Percentiles rank a stretch among this genome's conserved stretches.
Conservation (phyloP, 164 flowering plant genomes). For the Cinnamomum micranthum region DNA sequence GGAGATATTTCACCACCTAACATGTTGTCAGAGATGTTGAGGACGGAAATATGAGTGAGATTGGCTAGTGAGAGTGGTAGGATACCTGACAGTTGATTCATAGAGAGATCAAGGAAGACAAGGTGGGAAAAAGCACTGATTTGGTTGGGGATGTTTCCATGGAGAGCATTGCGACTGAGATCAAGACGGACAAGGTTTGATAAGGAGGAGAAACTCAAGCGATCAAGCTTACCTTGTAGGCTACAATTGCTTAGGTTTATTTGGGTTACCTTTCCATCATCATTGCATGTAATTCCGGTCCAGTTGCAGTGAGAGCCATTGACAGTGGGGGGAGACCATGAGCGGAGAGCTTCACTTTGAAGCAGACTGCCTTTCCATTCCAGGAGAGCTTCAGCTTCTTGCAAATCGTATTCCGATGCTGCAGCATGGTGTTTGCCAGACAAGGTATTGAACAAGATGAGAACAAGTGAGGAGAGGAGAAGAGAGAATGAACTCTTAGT, state of each 20-base stretch:
- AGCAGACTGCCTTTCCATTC: constrained; percentile 1
- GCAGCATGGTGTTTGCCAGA: no score
- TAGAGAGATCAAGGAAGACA: constrained; percentile 20
- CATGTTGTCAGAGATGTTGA: constrained; percentile 18
- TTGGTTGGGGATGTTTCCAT: constrained; percentile 16
- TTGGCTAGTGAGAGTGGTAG: constrained; percentile 28
- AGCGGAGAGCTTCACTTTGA: background rate
- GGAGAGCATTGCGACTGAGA: constrained; percentile 5
- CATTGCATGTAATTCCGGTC: constrained; percentile 19
- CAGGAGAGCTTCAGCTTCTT: background rate
- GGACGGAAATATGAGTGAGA: constrained; percentile 18
- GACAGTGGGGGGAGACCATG: background rate
- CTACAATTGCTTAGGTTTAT: constrained; percentile 5
- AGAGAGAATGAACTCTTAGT: background rate
- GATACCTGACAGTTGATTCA: constrained; percentile 14
- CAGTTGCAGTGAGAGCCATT: constrained; percentile 9
- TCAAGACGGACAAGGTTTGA: constrained; percentile 17
- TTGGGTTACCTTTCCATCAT: constrained; percentile 4
- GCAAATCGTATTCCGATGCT: background rate
- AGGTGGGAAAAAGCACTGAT: constrained; percentile 21
- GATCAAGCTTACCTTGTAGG: constrained; percentile 13
- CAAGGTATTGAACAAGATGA: background rate
- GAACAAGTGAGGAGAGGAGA: background rate
- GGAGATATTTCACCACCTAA: constrained; percentile 15
- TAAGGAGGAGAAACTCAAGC: constrained; percentile 19